Evolutionary conservation across 108 stramenopile genomes (phyloP).

Genomic region (Schizochytrium sp.): DNA sequence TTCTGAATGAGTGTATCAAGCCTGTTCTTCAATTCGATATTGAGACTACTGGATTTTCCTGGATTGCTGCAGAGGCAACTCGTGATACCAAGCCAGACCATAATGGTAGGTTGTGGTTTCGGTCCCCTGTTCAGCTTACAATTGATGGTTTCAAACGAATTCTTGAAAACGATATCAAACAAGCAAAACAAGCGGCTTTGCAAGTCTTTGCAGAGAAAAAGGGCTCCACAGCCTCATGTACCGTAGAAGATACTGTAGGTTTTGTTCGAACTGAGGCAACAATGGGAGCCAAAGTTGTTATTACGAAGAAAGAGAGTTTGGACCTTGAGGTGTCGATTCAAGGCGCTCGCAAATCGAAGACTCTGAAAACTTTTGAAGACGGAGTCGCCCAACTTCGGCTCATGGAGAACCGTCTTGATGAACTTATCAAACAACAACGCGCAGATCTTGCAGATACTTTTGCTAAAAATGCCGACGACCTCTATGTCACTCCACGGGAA

Average conservation of each 20-base stretch:
- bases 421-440: background rate
- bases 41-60: conserved; percentile 4
- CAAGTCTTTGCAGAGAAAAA: background rate
- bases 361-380: conserved; percentile 10
- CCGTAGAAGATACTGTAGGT: background rate
- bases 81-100: background rate
- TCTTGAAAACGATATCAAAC: conserved; percentile 19
- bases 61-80: background rate
- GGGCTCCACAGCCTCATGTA: background rate
- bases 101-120: background rate
- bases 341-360: background rate
- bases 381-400: conserved; percentile 25
- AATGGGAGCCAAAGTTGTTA: background rate
- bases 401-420: conserved; percentile 42
- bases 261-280: background rate
- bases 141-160: background rate
- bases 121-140: background rate
- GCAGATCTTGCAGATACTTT: background rate
- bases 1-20: background rate
- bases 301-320: background rate
- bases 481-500: background rate
- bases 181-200: background rate
- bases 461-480: background rate
- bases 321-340: background rate
- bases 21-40: background rate